phyloP scores from a whole-genome alignment of 768 basidiomycete species.

The Mycena kentingensis region DNA sequence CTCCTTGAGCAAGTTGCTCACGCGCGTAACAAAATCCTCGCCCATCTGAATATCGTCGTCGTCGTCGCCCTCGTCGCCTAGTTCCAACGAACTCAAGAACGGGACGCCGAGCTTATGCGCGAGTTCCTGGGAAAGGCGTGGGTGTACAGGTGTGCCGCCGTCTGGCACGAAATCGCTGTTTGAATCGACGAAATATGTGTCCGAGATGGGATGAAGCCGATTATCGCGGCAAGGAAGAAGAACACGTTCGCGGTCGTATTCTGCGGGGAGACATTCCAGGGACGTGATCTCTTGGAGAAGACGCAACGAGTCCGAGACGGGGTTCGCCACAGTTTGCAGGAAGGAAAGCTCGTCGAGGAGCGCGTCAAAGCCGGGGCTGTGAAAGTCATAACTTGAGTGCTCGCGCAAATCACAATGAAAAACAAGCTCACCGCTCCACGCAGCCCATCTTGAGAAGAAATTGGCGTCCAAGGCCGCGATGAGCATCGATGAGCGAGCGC shows the following conservation, averaged over 20 bases:
- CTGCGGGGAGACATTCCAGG: neutral
- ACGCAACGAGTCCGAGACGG: too few species aligned
- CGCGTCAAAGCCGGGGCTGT: too few species aligned
- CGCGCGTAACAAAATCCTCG: constrained; percentile 29
- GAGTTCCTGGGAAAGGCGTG: constrained; percentile 8
- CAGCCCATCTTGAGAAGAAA: constrained; percentile 19
- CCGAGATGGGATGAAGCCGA: constrained; percentile 1
- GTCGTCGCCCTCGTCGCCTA: constrained; percentile 18
- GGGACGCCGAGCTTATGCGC: constrained; percentile 12
- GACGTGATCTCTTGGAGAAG: too few species aligned
- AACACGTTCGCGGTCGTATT: neutral
- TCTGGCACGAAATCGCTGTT: constrained; percentile 12
- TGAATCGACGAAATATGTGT: constrained; percentile 11
- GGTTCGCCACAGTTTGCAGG: too few species aligned
- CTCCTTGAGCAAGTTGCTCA: constrained; percentile 26
- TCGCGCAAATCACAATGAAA: too few species aligned
- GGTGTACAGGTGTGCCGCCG: constrained; percentile 1
- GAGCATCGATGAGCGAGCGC: constrained; percentile 2
- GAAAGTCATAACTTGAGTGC: too few species aligned
- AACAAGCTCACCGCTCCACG: neutral
- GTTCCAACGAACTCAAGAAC: constrained; percentile 21
- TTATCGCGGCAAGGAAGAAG: constrained; percentile 12
- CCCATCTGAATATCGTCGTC: constrained; percentile 28
- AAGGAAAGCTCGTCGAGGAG: too few species aligned
- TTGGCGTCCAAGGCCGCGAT: neutral